phyloP scores from a whole-genome alignment of 225 moss, liverwort and hornwort genomes.

The Sphagnum tenellum region DNA sequence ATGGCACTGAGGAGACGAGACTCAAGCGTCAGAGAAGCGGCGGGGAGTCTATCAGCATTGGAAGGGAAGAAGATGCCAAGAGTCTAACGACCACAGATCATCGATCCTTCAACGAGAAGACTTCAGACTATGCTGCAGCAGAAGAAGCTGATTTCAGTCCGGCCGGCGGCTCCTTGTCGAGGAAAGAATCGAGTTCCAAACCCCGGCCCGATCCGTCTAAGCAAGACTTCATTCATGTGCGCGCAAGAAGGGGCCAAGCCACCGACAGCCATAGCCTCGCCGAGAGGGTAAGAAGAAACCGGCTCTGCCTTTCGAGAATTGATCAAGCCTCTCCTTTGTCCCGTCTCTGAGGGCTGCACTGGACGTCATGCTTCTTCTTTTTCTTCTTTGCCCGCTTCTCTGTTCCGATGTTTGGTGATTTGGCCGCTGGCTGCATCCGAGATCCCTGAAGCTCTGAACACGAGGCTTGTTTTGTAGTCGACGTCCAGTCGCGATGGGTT shows the following conservation, averaged over 20 bases:
- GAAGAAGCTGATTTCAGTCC: no score
- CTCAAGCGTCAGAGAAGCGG: slow-evolving; percentile 2
- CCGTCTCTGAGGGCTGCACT: no score
- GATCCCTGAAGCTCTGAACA: no score
- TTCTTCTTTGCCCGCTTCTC: no score
- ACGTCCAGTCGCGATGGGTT: no score
- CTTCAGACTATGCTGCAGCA: slow-evolving; percentile 5
- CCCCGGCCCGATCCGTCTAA: slow-evolving; percentile 11
- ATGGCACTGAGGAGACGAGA: slow-evolving; percentile 4
- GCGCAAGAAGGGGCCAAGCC: slow-evolving; percentile 13
- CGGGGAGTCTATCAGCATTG: neutral
- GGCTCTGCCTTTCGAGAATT: no score
- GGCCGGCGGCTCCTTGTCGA: neutral
- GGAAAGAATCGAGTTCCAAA: slow-evolving; percentile 8
- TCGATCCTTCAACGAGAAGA: slow-evolving; percentile 4
- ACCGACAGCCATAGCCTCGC: slow-evolving; percentile 22
- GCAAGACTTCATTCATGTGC: slow-evolving; percentile 16
- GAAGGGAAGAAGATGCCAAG: slow-evolving; percentile 3
- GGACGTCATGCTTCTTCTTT: no score
- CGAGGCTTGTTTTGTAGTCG: no score
- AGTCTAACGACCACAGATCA: neutral
- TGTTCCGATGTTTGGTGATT: neutral
- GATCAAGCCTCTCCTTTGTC: no score
- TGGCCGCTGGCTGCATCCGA: no score
- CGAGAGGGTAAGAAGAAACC: slow-evolving; percentile 7